These are phyloP conservation scores for Giardia muris DNA, from an alignment of 208 protist species.

Conservation along the genomic window DNA sequence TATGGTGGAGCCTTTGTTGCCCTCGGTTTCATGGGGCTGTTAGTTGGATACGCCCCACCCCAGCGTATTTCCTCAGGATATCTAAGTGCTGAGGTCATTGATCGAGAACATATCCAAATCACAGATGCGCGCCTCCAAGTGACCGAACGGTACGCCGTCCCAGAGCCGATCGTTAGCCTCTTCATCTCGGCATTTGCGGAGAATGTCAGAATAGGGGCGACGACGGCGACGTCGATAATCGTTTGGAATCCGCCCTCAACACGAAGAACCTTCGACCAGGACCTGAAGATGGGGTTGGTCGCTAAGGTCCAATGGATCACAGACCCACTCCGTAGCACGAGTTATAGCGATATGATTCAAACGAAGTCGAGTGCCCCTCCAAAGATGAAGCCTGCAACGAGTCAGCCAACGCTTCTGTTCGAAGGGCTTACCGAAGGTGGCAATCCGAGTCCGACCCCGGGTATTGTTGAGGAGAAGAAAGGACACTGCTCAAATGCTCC, in stretches of 20 bases:
- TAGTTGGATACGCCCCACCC: neutral
- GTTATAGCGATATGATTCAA: neutral
- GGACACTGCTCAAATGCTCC: neutral
- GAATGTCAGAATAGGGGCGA: neutral
- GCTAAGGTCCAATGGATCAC: neutral
- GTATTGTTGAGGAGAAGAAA: neutral
- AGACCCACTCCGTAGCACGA: neutral
- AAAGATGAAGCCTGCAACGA: neutral
- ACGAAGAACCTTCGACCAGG: neutral
- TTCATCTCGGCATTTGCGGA: neutral
- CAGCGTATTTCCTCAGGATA: neutral
- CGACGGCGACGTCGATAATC: neutral
- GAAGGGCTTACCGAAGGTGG: neutral
- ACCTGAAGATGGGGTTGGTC: neutral
- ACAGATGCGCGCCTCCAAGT: neutral
- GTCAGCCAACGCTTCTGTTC: neutral
- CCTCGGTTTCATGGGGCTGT: neutral
- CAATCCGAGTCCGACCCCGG: neutral
- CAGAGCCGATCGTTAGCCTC: neutral
- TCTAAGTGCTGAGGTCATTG: neutral
- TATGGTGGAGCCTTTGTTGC: neutral
- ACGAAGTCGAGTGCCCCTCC: neutral
- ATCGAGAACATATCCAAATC: neutral
- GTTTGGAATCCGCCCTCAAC: neutral
- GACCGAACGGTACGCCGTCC: neutral